Evolutionary conservation across 2,329 filamentous ascomycete genomes (phyloP), one percentile per base, ranked within the genome.

Genomic region (Botryosphaeria agaves): DNA sequence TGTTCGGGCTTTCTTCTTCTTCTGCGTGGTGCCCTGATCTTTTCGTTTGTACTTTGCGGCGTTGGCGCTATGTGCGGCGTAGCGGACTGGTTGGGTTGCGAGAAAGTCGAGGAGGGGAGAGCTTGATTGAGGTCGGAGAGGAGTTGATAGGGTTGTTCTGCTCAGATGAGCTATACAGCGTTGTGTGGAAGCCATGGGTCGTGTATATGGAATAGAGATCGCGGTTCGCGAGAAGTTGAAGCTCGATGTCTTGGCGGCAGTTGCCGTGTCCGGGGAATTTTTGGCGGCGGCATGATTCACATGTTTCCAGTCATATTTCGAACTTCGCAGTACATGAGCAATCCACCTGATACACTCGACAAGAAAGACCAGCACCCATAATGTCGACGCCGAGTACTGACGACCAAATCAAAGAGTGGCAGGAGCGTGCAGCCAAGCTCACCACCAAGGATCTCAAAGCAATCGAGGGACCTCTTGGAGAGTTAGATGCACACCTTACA

Each of bases 401-500:
- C 7, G 21, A 23, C 4, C 46, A 49, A 36, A 50, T 63, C 37
- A 48, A 62, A 33, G 64, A 72, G 43, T 73, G 70, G 70, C 50
- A 72, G 36, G 53, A 56, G 23, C 63, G 69, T 34, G 53, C 67
- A 20, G 53, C 62, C 28, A 53, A 56, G 12, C 53, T 72, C 33
- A 59, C 62, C 36, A 53, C 63, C 23, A 57, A 69, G 32, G 82
- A 93, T 55, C 89, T 91, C 60, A 91, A 89, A 59, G 63, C 76
- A 34, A 73, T 85, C 40, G 81, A 89, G 48, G 68, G 72, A 16
- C 65, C 74, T 35, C 68, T 92, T 32, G 64, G 69, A 43, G 73
- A 79, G 41, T 72, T 94, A 37, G 83, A 94, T 54, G 80, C 81
- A 52, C 79, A 92, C 59, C 69, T 95, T 36, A 82, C 76, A 3